Conservation (phyloP, 176 grass and related monocot genomes). For the Urochloa ruziziensis region DNA sequence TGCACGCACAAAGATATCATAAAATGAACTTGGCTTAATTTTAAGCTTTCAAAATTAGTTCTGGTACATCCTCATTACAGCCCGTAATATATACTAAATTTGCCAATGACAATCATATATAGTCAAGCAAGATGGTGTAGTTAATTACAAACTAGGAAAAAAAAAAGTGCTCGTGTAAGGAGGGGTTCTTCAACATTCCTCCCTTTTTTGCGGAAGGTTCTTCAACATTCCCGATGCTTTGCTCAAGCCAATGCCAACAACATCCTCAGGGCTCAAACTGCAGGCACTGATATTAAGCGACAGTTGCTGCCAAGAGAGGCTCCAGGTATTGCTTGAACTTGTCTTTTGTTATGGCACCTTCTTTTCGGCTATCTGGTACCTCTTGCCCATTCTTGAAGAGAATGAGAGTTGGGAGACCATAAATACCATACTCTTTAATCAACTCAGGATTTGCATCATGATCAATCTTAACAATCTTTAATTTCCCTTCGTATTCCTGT, state of each 20-base stretch:
- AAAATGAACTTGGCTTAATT: background rate
- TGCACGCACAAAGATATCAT: background rate
- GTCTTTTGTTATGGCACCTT: slow-evolving; percentile 83
- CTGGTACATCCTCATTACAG: slow-evolving; percentile 4
- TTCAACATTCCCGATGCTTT: background rate
- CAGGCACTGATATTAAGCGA: slow-evolving; percentile 20
- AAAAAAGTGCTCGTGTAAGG: background rate
- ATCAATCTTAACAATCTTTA: slow-evolving; percentile 92
- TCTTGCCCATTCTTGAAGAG: slow-evolving; percentile 89
- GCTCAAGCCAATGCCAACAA: background rate
- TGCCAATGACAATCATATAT: background rate
- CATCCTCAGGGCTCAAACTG: slow-evolving; percentile 14
- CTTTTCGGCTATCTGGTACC: slow-evolving; percentile 75
- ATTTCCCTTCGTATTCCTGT: slow-evolving; percentile 68
- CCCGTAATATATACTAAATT: slow-evolving; percentile 3
- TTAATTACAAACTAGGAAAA: slow-evolving; percentile 28
- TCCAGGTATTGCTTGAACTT: slow-evolving; percentile 88
- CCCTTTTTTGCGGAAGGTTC: too few species aligned
- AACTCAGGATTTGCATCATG: slow-evolving; percentile 80
- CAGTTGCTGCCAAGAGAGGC: slow-evolving; percentile 45
- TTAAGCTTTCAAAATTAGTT: background rate
- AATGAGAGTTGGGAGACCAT: slow-evolving; percentile 74
- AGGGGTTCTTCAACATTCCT: background rate
- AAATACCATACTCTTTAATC: slow-evolving; percentile 78
- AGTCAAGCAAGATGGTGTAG: background rate